phyloP scores from a whole-genome alignment of 306 rosid genomes.

The Lagenaria siceraria region DNA sequence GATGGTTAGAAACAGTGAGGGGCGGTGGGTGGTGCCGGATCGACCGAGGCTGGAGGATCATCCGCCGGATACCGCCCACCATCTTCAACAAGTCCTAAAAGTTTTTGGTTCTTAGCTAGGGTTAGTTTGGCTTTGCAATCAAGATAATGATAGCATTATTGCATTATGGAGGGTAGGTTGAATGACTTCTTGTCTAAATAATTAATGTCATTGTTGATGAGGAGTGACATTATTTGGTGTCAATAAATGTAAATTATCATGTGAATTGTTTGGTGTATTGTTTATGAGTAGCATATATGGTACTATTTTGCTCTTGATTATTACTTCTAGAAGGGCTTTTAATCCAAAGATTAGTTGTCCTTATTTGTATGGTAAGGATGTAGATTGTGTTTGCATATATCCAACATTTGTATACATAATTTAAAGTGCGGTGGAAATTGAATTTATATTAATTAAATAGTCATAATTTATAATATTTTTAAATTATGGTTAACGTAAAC shows the following conservation, averaged over 20 bases:
- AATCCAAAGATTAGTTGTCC: too few relatives aligned
- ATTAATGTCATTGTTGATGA: background rate
- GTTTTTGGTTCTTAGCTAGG: background rate
- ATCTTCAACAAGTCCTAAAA: conserved; percentile 26
- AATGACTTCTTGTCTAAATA: background rate
- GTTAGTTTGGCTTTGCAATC: background rate
- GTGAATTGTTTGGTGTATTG: background rate
- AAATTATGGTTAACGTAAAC: too few relatives aligned
- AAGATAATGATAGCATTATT: background rate
- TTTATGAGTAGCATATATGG: background rate
- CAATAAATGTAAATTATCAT: background rate
- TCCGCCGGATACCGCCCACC: conserved; percentile 41
- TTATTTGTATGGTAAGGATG: too few relatives aligned
- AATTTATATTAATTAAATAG: too few relatives aligned
- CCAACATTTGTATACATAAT: too few relatives aligned
- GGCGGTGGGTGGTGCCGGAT: conserved; percentile 58
- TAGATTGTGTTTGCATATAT: too few relatives aligned
- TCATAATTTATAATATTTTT: too few relatives aligned
- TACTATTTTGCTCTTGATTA: background rate
- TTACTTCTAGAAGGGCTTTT: too few relatives aligned
- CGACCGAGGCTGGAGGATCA: conserved; percentile 37
- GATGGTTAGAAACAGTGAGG: conserved; percentile 40
- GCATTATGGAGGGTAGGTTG: background rate
- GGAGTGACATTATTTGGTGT: background rate
- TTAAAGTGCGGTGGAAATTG: too few relatives aligned